These are phyloP conservation scores for Myxozyma geophila DNA, from an alignment of 805 yeast genomes.

Conservation along the genomic window DNA sequence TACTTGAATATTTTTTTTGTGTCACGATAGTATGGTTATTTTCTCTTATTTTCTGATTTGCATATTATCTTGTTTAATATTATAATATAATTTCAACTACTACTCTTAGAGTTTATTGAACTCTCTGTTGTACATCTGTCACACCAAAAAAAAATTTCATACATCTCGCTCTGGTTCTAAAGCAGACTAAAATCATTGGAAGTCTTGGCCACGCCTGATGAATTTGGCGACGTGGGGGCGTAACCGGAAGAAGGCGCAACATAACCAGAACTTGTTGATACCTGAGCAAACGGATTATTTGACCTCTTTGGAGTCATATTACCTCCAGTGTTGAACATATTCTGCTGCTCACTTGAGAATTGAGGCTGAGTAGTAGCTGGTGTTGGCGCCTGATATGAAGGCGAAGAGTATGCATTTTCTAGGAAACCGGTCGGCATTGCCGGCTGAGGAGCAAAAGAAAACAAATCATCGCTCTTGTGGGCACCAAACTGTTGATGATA, in stretches of 20 bases:
- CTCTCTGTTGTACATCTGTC: background rate
- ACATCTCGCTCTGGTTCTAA: background rate
- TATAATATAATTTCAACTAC: too few relatives aligned
- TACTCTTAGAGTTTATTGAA: too few relatives aligned
- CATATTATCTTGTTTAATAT: too few relatives aligned
- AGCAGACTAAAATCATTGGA: slow-evolving; percentile 11
- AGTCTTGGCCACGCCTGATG: background rate
- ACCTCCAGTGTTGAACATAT: slow-evolving; percentile 30
- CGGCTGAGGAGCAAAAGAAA: slow-evolving; percentile 4
- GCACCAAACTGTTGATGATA: background rate
- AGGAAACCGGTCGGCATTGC: slow-evolving; percentile 35
- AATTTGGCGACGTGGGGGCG: background rate
- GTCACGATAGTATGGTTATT: background rate
- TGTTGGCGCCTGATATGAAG: background rate
- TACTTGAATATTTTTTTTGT: background rate
- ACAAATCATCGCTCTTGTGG: background rate
- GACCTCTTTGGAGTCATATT: slow-evolving; percentile 53
- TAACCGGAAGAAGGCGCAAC: background rate
- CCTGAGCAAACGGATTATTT: slow-evolving; percentile 74
- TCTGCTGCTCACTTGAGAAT: slow-evolving; percentile 37
- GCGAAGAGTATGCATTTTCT: slow-evolving; percentile 27
- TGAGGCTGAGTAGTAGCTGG: background rate
- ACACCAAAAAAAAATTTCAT: background rate
- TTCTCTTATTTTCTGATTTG: background rate
- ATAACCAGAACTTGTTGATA: background rate